These are phyloP conservation scores for Ballota nigra DNA, from an alignment of 257 asterid genomes.

Conservation along the genomic window DNA sequence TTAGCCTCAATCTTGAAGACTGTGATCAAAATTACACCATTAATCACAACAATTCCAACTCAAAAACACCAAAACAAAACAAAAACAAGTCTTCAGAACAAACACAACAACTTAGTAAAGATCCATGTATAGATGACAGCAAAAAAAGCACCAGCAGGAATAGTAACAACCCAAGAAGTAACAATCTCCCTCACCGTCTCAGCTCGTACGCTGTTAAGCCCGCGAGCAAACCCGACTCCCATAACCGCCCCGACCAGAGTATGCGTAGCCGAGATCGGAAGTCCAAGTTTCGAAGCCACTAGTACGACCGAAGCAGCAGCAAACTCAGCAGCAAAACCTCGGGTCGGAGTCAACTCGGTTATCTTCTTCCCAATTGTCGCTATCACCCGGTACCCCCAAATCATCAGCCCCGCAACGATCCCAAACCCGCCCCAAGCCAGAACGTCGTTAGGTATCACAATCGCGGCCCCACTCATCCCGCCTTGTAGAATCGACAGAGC, in stretches of 20 bases:
- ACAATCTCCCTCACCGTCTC: constrained; percentile 90
- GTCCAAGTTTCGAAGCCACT: constrained; percentile 77
- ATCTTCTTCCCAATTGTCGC: constrained; percentile 93
- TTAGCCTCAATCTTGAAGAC: not conserved
- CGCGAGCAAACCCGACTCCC: constrained; percentile 96
- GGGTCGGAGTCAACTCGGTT: constrained; percentile 83
- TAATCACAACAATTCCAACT: not conserved
- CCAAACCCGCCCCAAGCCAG: constrained; percentile 99
- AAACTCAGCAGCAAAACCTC: constrained; percentile 96
- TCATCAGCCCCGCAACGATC: constrained; percentile 79
- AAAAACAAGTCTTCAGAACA: not conserved
- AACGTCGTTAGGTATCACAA: constrained; percentile 75
- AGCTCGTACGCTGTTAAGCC: constrained; percentile 81
- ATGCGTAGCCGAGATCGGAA: constrained; percentile 92
- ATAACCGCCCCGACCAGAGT: constrained; percentile 97
- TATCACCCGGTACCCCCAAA: constrained; percentile 91
- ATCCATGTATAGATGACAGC: constrained; percentile 83
- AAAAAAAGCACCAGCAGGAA: constrained; percentile 83
- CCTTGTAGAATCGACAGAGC: constrained; percentile 84
- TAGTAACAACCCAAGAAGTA: constrained; percentile 86
- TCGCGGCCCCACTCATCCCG: constrained; percentile 53
- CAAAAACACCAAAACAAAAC: too few relatives aligned
- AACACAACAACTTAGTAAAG: constrained; percentile 63
- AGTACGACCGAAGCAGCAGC: constrained; percentile 95
- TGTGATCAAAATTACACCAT: not conserved